Base-by-base conservation (phyloP, 257 asterid species). In the Thymus quinquecostatus region DNA sequence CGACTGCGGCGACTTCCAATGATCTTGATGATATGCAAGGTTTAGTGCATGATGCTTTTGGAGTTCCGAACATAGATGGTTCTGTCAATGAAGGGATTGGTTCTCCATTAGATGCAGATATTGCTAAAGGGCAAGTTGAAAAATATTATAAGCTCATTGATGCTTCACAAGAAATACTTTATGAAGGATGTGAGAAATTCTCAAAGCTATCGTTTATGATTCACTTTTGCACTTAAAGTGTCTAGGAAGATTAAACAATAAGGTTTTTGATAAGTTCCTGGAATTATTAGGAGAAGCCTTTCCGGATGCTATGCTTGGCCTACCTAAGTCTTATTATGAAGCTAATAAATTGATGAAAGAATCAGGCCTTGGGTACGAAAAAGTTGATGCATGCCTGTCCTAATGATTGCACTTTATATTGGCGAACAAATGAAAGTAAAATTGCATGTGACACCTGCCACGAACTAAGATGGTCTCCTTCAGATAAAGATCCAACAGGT, bases 161-260 rank as follows among this genome's bases (percentile, higher is more conserved):
- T 57, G 63, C 63, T n/a, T 54, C 48, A 1, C 48, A 43, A 43
- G 10, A 59, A 3, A 34, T 32, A 32, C 12, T 59, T 32, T 59
- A 59, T 13, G 45, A 59, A 12, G 45, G 64, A 59, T 59, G 64
- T 59, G 45, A 59, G 38, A 59, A 59, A 8, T 59, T 59, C 44
- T 2, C 45, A 10, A 59, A 33, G n/a, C 64, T 33, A 32, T 59
- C 64, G 6, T 59, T 59, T 29, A 33, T 59, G 12, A 59, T 59
- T 10, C 45, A 10, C 21, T 21, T 58, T 58, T 58, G 41, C 21
- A 21, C 21, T 21, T 21, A 21, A 21, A 21, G 21, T 21, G 21
- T 21, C 21, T 21, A 21, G 21, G 21, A 21, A 21, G 21, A 21
- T 21, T 21, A 21, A 21, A 21, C 21, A 21, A 21, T 21, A 21